A percentile compares a stretch with the other conserved stretches of the same genome.
Conservation (phyloP, 805 yeast species). For the Yarrowia bubula region DNA sequence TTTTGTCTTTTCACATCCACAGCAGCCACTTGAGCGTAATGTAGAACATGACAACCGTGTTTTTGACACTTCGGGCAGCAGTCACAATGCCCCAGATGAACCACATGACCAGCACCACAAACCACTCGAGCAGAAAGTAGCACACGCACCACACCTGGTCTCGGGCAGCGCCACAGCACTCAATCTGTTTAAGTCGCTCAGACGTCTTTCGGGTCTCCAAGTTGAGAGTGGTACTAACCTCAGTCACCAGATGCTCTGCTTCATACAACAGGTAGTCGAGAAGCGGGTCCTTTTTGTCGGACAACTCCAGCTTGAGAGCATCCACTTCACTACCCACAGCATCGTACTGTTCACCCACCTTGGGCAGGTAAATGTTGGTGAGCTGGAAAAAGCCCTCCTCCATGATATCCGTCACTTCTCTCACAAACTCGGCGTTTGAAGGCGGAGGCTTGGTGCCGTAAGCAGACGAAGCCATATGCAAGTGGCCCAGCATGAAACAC, state of each 20-base stretch:
- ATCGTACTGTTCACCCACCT: slow-evolving; percentile 25
- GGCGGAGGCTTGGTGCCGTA: slow-evolving; percentile 19
- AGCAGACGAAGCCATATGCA: slow-evolving; percentile 27
- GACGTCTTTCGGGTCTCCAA: slow-evolving; percentile 32
- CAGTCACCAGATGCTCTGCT: slow-evolving; percentile 34
- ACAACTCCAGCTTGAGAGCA: slow-evolving; percentile 30
- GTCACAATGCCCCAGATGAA: slow-evolving; percentile 34
- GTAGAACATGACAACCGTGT: slow-evolving; percentile 20
- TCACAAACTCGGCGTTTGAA: slow-evolving; percentile 25
- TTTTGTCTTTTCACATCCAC: slow-evolving; percentile 34
- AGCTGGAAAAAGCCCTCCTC: slow-evolving; percentile 25
- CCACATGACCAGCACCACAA: slow-evolving; percentile 34
- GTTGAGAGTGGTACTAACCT: slow-evolving; percentile 34
- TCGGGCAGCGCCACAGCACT: slow-evolving; percentile 28
- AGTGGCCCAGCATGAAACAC: slow-evolving; percentile 25
- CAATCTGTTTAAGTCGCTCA: slow-evolving; percentile 33
- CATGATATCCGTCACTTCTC: slow-evolving; percentile 28
- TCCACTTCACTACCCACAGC: slow-evolving; percentile 28
- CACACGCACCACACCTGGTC: slow-evolving; percentile 31
- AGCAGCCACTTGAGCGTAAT: slow-evolving; percentile 32
- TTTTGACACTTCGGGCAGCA: slow-evolving; percentile 22
- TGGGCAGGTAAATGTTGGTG: slow-evolving; percentile 26
- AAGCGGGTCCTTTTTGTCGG: slow-evolving; percentile 30
- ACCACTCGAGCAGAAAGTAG: slow-evolving; percentile 33
- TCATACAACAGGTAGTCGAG: slow-evolving; percentile 33